Percentiles rank a stretch among this genome's conserved stretches.
Conservation (phyloP, 208 protist species). For the Crithidia thermophila region DNA sequence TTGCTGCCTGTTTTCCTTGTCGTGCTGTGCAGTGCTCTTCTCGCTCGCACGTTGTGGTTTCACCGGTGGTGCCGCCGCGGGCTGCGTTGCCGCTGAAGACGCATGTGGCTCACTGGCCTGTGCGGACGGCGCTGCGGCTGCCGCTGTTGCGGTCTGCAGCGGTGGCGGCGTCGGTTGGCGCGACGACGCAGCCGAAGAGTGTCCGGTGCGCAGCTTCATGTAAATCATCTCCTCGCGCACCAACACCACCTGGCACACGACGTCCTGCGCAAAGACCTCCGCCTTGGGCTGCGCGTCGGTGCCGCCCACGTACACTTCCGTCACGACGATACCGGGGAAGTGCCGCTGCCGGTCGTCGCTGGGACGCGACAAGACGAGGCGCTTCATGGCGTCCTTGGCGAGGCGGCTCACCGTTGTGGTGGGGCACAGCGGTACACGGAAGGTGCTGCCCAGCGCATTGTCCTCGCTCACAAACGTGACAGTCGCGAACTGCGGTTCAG, state of each 20-base stretch:
- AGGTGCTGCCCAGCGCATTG: slow-evolving; percentile 37
- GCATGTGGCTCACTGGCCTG: too few relatives aligned
- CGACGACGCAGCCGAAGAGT: slow-evolving; percentile 10
- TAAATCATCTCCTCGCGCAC: slow-evolving; percentile 77
- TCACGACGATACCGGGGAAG: slow-evolving; percentile 47
- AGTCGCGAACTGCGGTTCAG: slow-evolving; percentile 76
- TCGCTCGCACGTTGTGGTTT: too few relatives aligned
- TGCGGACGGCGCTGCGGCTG: not conserved
- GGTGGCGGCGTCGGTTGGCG: slow-evolving; percentile 9
- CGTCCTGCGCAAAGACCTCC: slow-evolving; percentile 80
- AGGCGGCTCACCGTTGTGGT: slow-evolving; percentile 76
- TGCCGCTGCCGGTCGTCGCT: slow-evolving; percentile 10
- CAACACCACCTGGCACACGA: slow-evolving; percentile 61
- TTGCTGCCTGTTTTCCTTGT: too few relatives aligned
- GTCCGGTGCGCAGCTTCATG: slow-evolving; percentile 48
- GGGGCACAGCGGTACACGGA: slow-evolving; percentile 75
- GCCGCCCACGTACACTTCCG: slow-evolving; percentile 73
- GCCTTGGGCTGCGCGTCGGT: slow-evolving; percentile 45
- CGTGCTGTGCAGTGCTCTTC: too few relatives aligned
- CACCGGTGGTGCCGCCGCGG: too few relatives aligned
- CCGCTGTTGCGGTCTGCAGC: not conserved
- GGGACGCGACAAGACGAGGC: slow-evolving; percentile 58
- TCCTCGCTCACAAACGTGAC: slow-evolving; percentile 66
- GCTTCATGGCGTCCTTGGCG: slow-evolving; percentile 84
- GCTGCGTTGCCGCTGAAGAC: not conserved